These are phyloP conservation scores for Nemania sp. DNA, from an alignment of 2,329 filamentous ascomycete species.

Conservation along the genomic window DNA sequence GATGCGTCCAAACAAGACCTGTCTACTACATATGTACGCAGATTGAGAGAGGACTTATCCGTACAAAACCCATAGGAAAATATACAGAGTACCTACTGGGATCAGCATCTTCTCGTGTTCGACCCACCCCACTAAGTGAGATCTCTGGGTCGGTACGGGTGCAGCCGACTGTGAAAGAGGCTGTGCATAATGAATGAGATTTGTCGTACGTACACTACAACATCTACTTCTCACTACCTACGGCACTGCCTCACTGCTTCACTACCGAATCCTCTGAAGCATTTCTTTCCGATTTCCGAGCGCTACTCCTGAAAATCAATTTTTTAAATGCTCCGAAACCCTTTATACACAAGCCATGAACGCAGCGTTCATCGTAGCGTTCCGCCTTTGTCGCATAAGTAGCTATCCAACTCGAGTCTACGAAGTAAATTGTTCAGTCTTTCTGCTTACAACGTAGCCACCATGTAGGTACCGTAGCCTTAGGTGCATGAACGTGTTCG, in stretches of 20 bases:
- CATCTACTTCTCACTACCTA: background rate
- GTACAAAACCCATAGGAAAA: background rate
- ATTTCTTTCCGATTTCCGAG: too few relatives aligned
- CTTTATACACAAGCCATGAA: too few relatives aligned
- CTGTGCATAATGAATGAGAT: background rate
- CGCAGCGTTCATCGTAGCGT: too few relatives aligned
- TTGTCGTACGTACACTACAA: background rate
- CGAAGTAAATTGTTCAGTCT: too few relatives aligned
- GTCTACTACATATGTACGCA: background rate
- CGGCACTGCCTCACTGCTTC: too few relatives aligned
- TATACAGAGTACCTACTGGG: background rate
- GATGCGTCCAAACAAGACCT: background rate
- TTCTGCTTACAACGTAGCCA: too few relatives aligned
- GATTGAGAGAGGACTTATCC: background rate
- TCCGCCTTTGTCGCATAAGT: too few relatives aligned
- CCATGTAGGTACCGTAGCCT: too few relatives aligned
- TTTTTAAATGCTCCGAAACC: too few relatives aligned
- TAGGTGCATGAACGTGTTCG: too few relatives aligned
- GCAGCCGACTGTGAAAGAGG: background rate
- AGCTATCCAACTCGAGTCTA: too few relatives aligned
- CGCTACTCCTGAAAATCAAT: too few relatives aligned
- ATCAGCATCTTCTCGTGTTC: constrained; percentile 15
- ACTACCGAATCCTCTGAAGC: background rate
- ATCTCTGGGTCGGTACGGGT: background rate
- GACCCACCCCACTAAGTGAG: background rate